Conservation (phyloP, 176 grass and related monocot species). For the Triticum timopheevii region DNA sequence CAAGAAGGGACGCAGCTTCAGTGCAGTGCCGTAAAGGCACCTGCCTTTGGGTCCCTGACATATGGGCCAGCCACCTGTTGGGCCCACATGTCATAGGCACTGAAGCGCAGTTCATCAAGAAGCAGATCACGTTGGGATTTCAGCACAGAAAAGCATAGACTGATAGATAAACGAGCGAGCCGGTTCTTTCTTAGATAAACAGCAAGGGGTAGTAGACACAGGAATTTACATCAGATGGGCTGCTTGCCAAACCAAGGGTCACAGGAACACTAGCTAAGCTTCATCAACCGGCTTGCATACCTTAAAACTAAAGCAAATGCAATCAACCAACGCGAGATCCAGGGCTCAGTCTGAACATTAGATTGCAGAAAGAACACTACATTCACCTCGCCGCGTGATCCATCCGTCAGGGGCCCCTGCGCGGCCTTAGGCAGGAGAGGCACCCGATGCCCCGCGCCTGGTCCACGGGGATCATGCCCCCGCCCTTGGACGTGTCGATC, state of each 20-base stretch:
- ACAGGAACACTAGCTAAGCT: background rate
- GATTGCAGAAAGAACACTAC: background rate
- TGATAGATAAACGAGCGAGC: background rate
- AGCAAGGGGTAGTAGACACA: background rate
- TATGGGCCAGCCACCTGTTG: too few relatives aligned
- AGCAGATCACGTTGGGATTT: too few relatives aligned
- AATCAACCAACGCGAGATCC: conserved; percentile 26
- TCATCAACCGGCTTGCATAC: conserved; percentile 24
- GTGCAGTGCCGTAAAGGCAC: too few relatives aligned
- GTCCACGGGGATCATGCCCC: conserved; percentile 80
- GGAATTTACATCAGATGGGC: conserved; percentile 46
- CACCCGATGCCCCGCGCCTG: conserved; percentile 54
- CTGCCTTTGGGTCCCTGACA: too few relatives aligned
- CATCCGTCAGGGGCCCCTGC: conserved; percentile 48
- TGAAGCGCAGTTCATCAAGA: too few relatives aligned
- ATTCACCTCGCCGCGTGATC: background rate
- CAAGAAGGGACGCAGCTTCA: too few relatives aligned
- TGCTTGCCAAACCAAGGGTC: background rate
- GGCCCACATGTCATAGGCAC: too few relatives aligned
- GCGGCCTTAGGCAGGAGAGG: conserved; percentile 56
- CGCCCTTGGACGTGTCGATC: conserved; percentile 84
- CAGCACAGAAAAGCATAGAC: too few relatives aligned
- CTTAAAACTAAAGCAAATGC: conserved; percentile 30
- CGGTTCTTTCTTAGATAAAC: conserved; percentile 22
- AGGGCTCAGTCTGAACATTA: background rate